phyloP scores from a whole-genome alignment of 208 protist genomes.

The Acanthamoeba lenticulata region DNA sequence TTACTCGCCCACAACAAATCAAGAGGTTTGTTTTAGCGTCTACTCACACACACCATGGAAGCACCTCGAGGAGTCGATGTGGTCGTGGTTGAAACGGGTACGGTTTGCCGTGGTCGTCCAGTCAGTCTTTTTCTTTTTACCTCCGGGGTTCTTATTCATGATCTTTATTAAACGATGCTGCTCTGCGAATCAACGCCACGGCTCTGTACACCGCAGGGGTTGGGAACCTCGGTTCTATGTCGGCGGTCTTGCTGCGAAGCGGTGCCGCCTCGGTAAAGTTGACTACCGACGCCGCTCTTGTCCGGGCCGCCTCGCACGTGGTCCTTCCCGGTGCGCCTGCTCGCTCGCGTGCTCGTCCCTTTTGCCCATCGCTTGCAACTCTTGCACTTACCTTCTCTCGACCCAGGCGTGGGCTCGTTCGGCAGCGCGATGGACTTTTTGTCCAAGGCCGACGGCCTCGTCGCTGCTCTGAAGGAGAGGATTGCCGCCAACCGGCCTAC shows the following conservation, averaged over 20 bases:
- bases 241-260: neutral
- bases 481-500: constrained; percentile 52
- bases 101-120: neutral
- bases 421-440: constrained; percentile 52
- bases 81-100: constrained; percentile 57
- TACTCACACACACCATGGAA: constrained; percentile 11
- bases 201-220: neutral
- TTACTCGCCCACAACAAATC: no score
- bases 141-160: neutral
- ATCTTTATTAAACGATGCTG: neutral
- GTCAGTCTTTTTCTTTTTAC: neutral
- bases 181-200: no score
- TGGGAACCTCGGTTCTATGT: constrained; percentile 45
- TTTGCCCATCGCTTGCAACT: neutral
- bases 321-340: neutral
- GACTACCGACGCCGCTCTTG: constrained; percentile 14
- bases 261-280: constrained; percentile 9
- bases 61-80: neutral
- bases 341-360: neutral
- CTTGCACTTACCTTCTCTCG: neutral
- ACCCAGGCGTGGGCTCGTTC: constrained; percentile 34
- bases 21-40: no score
- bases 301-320: constrained; percentile 19
- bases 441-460: constrained; percentile 15
- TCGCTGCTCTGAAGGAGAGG: constrained; percentile 30